A percentile compares a stretch with the other conserved stretches of the same genome.
phyloP scores from a whole-genome alignment of 1,284 basidiomycete genomes.

The Naganishia liquefaciens region DNA sequence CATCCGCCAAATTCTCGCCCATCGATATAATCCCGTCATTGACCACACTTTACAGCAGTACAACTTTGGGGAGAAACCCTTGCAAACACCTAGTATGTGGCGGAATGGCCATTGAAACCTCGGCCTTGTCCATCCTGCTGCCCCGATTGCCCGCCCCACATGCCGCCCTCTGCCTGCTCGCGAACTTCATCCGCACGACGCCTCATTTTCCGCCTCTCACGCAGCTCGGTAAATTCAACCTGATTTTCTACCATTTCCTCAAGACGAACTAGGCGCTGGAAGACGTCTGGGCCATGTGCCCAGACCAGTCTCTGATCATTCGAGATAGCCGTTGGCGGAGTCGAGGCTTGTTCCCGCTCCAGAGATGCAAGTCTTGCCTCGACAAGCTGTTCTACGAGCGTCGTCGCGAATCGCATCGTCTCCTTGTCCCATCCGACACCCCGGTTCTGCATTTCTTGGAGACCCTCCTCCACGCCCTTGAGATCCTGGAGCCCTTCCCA shows the following conservation, averaged over 20 bases:
- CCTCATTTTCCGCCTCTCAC: background rate
- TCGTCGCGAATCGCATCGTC: slow-evolving; percentile 66
- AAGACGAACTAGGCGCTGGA: slow-evolving; percentile 6
- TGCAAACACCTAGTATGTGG: too few relatives aligned
- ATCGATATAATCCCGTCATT: too few relatives aligned
- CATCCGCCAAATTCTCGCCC: too few relatives aligned
- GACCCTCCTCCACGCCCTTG: slow-evolving; percentile 66
- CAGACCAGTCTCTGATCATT: slow-evolving; percentile 14
- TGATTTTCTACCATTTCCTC: slow-evolving; percentile 27
- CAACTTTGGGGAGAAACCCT: background rate
- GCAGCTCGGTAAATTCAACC: slow-evolving; percentile 14
- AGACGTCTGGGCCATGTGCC: slow-evolving; percentile 17
- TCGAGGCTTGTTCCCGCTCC: background rate
- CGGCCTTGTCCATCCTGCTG: background rate
- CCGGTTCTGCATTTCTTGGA: slow-evolving; percentile 78
- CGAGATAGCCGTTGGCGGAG: background rate
- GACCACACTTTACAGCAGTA: background rate
- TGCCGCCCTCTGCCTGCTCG: background rate
- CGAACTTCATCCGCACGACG: slow-evolving; percentile 3
- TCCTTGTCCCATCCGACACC: slow-evolving; percentile 66
- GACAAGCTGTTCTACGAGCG: slow-evolving; percentile 64
- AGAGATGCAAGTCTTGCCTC: slow-evolving; percentile 27
- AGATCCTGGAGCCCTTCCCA: slow-evolving; percentile 81
- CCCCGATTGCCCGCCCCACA: background rate
- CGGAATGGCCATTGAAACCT: too few relatives aligned